Base-by-base conservation (phyloP, 495 filamentous ascomycete genomes). In the Geoglossum glabrum region DNA sequence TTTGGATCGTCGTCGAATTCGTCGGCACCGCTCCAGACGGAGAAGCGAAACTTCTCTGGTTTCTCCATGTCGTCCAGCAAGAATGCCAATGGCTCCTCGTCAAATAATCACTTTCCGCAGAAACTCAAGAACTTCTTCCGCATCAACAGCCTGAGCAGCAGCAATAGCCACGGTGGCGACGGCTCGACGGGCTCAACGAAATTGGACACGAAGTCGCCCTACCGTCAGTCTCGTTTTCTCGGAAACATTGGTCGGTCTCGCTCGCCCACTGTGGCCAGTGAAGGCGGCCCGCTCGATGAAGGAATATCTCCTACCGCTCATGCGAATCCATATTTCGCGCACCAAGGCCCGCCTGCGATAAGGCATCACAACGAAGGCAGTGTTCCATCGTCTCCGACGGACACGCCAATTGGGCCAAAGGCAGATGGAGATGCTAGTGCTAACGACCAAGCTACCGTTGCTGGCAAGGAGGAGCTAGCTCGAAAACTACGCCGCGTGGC, bases 71-170 rank as follows among this genome's bases (percentile, higher is more conserved):
- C 61, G 23, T 56, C 67, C 23, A 36, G 56, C 17, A 58, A 66
- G 26, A 60, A 55, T 43, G 56, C 30, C 50, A 64, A 46, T 27
- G 55, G 66, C 54, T 59, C 64, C 28, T 66, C 64, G 7, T 60
- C 8, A 60, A 72, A 66, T 62, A 72, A 61, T 69, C 86, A 92
- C 64, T 80, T 95, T 64, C 87, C 84, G 34, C 85, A 90, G 67
- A 89, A 84, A 69, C 79, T 98, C 69, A 93, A 85, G 78, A 94
- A 90, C 68, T 97, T 97, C 75, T 98, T 98, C 75, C 87, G 92
- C 64, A 95, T 96, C 73, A 95, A 85, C 69, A 85, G 74, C 64
- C 74, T 76, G 38, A 70, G 73, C 61, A 80, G 70, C 67, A 79
- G 77, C 61, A 70, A 70, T 59, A 73, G 69, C 56, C 70, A 69